Percentiles rank a stretch among this genome's conserved stretches.
These are phyloP conservation scores for Phytophthora crassamura DNA, from an alignment of 352 stramenopile genomes.

Conservation along the genomic window DNA sequence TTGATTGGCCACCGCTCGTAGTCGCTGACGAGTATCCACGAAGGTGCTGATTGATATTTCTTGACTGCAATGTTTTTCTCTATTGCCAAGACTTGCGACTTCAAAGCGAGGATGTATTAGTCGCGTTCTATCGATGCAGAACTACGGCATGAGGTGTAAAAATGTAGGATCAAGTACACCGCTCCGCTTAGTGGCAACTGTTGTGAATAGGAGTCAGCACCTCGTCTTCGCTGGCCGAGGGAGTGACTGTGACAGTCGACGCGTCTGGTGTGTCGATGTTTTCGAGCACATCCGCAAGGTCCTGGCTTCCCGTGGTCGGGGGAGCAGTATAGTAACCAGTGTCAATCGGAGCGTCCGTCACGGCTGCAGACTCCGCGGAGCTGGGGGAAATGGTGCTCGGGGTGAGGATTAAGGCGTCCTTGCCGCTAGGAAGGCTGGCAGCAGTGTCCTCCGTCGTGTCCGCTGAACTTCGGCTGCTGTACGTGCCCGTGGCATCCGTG, in stretches of 20 bases:
- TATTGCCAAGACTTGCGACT: slow-evolving; percentile 8
- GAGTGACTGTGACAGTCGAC: neutral
- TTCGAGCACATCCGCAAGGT: slow-evolving; percentile 21
- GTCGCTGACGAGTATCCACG: neutral
- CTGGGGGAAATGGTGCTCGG: neutral
- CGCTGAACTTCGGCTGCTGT: slow-evolving; percentile 11
- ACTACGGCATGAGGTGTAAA: slow-evolving; percentile 19
- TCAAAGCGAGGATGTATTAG: slow-evolving; percentile 27
- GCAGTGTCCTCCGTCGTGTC: slow-evolving; percentile 12
- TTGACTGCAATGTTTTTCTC: slow-evolving; percentile 13
- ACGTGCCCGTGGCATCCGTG: slow-evolving; percentile 15
- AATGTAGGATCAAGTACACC: slow-evolving; percentile 10
- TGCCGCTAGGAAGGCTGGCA: slow-evolving; percentile 9
- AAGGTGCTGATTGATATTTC: slow-evolving; percentile 29
- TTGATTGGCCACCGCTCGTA: slow-evolving; percentile 69
- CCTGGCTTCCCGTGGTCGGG: slow-evolving; percentile 9
- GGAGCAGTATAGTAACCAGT: slow-evolving; percentile 24
- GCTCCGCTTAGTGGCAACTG: slow-evolving; percentile 20
- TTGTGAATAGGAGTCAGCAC: slow-evolving; percentile 4
- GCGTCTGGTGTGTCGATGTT: slow-evolving; percentile 3
- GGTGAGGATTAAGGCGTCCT: slow-evolving; percentile 15
- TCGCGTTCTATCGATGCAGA: slow-evolving; percentile 27
- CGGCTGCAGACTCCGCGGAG: slow-evolving; percentile 2
- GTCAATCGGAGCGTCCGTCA: slow-evolving; percentile 11
- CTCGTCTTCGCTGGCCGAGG: slow-evolving; percentile 1